Base-by-base conservation (phyloP, 2,329 filamentous ascomycete species). In the Pseudogymnoascus sp. region DNA sequence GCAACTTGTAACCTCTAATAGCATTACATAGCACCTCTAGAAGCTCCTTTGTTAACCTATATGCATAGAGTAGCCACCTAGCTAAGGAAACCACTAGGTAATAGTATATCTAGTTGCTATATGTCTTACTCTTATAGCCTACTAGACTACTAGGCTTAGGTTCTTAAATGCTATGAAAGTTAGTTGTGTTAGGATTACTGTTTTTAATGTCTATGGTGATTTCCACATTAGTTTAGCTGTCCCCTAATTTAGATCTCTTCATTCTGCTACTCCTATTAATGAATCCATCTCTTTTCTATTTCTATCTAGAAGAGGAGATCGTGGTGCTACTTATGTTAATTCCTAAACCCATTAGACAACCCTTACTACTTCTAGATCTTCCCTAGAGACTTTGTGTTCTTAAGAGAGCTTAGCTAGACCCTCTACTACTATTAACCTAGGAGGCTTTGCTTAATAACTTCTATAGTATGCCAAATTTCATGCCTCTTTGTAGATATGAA, bases 1-100 rank as follows among this genome's bases (percentile, higher is more conserved):
- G 68, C 14, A 72, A 76, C n/a, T 65, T 69, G 62, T 78, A 73
- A n/a, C 70, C 76, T n/a, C 67, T 74, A 61, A 78, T 72, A 14
- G 72, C 72, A 63, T 78, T 75, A 5, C 71, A 70, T 16, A 75
- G 65, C 0, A 69, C 71, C 51, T 71, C 66, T 1, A 79, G 69
- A 8, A 79, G 67, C 65, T 79, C 75, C 41, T 13, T 41, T 7
- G 71, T 64, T 2, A 70, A 69, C 8, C 28, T 1, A 63, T 75
- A 78, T 28, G 67, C 60, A 28, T 68, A 57, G 31, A 77, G 67
- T 31, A 69, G 67, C 28, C 68, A 67, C 25, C 73, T 71, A 66
- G 71, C 69, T 37, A 69, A 73, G 28, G 69, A 74, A 65, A 72
- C 70, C 28, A 73, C 69, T 28, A 76, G 68, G 65, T 68, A 76